Evolutionary conservation across 805 yeast species (phyloP).

Genomic region (Ogataea paraovalis): DNA sequence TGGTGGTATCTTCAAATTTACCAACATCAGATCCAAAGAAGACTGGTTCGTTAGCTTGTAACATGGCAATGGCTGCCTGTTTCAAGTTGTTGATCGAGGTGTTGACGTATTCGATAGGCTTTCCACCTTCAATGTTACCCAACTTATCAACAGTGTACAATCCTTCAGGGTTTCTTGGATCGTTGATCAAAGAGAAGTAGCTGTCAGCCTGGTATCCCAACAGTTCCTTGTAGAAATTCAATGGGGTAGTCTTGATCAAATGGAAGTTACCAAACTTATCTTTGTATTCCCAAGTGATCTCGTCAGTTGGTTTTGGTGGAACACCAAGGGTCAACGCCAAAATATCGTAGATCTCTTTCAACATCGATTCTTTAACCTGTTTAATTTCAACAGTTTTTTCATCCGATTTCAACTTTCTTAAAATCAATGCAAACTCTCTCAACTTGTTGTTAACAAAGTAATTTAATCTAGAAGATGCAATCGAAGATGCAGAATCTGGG

Average conservation of each 20-base stretch:
- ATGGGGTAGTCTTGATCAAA: slow-evolving; percentile 55
- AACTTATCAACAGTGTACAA: slow-evolving; percentile 73
- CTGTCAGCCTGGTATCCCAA: slow-evolving; percentile 48
- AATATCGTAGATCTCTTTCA: slow-evolving; percentile 62
- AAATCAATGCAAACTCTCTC: slow-evolving; percentile 70
- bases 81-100: slow-evolving; percentile 58
- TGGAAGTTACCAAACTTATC: slow-evolving; percentile 66
- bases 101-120: slow-evolving; percentile 71
- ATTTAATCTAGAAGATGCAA: slow-evolving; percentile 55
- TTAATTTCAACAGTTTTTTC: slow-evolving; percentile 32
- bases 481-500: slow-evolving; percentile 65
- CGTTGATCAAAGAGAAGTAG: slow-evolving; percentile 70
- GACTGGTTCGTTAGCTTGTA: slow-evolving; percentile 71
- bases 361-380: slow-evolving; percentile 35
- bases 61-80: slow-evolving; percentile 60
- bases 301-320: slow-evolving; percentile 70
- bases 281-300: slow-evolving; percentile 68
- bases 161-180: slow-evolving; percentile 72
- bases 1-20: slow-evolving; percentile 54
- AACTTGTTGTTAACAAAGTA: slow-evolving; percentile 64
- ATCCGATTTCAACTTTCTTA: slow-evolving; percentile 48
- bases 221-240: slow-evolving; percentile 55
- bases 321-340: slow-evolving; percentile 69
- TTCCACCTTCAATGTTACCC: slow-evolving; percentile 72
- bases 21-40: slow-evolving; percentile 90